Evolutionary conservation across 2,329 filamentous ascomycete species (phyloP), one percentile per base, ranked within the genome.

Genomic region (Aspergillus texensis): DNA sequence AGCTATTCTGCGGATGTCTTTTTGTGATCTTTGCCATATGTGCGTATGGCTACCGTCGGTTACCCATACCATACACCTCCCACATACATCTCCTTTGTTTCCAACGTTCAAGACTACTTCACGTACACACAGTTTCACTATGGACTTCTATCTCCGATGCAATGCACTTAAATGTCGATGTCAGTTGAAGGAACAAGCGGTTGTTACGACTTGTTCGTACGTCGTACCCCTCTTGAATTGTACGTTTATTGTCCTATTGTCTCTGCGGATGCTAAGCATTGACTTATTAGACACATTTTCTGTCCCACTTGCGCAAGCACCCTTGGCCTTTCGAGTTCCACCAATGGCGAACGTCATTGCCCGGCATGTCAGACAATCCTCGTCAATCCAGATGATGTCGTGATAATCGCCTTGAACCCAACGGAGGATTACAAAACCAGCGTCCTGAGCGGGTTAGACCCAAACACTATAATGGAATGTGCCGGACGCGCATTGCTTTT

Each of bases 391-490:
- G 91, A 96, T 69, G 92, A 96, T 79, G 91, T 89, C 4, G 87
- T 91, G 11, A 82, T 89, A 24, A 86, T 89, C 1, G 85, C 88
- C 34, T 83, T 97, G 46, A 91, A 89, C 64, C 93, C 93, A 0
- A 89, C 88, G 0, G 94, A 97, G 71, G 93, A 96, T 68, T 96
- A 95, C 82, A 96, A 96, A 77, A 93, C 91, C 0, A 94, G 89
- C 64, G 86, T 96, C 0, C 82, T 97, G 12, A 93, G 91, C 72
- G 94, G 94, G 0, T 80, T 97, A 1, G 91, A 88, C 64, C 94
- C 94, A 0, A 89, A 85, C 39, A 84, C 89, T 34, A 91, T 97
- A 67, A 93, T 96, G 85, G 94, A 97, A 70, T 96, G 93, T 77
- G 91, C 92, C 26, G 88, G 90, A 6, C 85, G 91, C 68, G 93